phyloP scores from a whole-genome alignment of 176 grass and related monocot genomes.

The Bothriochloa decipiens region DNA sequence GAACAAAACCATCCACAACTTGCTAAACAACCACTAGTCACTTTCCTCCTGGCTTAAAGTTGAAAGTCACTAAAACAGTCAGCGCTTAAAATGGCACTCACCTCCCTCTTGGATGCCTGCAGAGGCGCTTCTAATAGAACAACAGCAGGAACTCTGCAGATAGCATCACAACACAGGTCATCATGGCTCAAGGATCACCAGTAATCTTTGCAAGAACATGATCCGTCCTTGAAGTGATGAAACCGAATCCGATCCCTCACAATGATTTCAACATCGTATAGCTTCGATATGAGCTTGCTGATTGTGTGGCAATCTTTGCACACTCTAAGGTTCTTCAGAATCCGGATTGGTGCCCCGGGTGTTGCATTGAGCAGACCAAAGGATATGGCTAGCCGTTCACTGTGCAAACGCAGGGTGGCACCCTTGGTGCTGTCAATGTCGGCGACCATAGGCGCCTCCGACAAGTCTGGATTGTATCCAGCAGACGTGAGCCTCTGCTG shows the following conservation, averaged over 20 bases:
- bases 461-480: slow-evolving; percentile 74
- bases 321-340: slow-evolving; percentile 89
- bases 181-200: slow-evolving; percentile 59
- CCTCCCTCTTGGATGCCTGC: neutral
- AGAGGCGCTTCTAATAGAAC: neutral
- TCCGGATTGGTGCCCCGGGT: slow-evolving; percentile 61
- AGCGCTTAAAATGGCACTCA: neutral
- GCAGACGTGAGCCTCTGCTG: slow-evolving; percentile 42
- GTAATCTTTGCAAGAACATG: slow-evolving; percentile 86
- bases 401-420: slow-evolving; percentile 65
- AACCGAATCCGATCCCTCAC: slow-evolving; percentile 86
- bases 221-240: slow-evolving; percentile 85
- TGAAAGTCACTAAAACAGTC: neutral
- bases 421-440: slow-evolving; percentile 45
- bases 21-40: neutral
- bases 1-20: neutral
- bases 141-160: neutral
- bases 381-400: slow-evolving; percentile 78
- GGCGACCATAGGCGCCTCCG: slow-evolving; percentile 64
- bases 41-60: neutral
- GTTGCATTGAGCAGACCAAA: slow-evolving; percentile 63
- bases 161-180: neutral
- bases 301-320: slow-evolving; percentile 87
- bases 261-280: slow-evolving; percentile 75
- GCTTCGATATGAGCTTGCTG: slow-evolving; percentile 70